These are phyloP conservation scores for Ligustrum vulgare DNA, from an alignment of 257 asterid species.

Conservation along the genomic window DNA sequence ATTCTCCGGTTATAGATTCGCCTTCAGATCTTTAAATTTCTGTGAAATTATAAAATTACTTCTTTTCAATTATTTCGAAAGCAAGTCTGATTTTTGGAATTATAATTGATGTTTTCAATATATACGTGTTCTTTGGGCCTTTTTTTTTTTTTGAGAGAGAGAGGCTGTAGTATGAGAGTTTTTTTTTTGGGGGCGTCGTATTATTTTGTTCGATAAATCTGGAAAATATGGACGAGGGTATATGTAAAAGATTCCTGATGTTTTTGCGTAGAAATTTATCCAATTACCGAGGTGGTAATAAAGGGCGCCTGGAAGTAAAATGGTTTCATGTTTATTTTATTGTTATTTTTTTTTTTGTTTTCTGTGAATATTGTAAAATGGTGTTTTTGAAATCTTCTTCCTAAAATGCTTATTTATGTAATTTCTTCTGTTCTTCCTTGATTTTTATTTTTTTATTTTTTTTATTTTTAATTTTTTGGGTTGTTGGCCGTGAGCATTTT, in stretches of 20 bases:
- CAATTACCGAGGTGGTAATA: background rate
- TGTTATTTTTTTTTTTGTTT: background rate
- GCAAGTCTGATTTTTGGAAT: background rate
- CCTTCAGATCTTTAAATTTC: background rate
- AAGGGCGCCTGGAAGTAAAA: background rate
- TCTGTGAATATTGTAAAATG: background rate
- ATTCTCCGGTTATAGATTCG: background rate
- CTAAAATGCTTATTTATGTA: background rate
- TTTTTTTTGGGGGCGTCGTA: background rate
- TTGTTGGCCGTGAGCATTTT: background rate
- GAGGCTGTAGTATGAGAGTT: background rate
- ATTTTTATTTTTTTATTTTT: too few species aligned
- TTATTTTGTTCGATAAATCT: background rate
- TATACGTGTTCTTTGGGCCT: background rate
- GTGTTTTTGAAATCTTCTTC: background rate
- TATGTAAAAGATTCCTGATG: background rate
- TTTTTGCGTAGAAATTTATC: background rate
- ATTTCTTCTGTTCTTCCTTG: background rate
- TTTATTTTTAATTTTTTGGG: too few species aligned
- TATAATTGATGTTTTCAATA: background rate
- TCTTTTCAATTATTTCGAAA: background rate
- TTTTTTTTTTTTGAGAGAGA: too few species aligned
- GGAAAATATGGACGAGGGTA: background rate
- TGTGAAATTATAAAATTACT: background rate
- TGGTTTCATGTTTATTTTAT: background rate